Base-by-base conservation (phyloP, 306 rosid species). In the Acacia confusa region DNA sequence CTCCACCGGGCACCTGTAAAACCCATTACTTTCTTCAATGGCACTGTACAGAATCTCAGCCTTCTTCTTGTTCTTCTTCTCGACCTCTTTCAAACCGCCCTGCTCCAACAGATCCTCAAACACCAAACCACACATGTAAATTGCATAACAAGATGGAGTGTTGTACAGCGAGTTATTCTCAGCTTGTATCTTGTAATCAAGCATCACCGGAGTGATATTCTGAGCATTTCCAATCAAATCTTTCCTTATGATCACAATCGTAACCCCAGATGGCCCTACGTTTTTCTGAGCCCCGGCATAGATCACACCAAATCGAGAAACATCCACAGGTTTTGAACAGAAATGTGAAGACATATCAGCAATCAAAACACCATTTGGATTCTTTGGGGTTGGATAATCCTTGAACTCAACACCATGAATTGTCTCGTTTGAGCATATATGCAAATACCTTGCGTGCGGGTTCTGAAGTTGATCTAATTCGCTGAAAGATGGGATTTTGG, bases 261-360 rank as follows among this genome's bases (percentile, higher is more conserved):
- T 90, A 17, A 93, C 99, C 45, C 99, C 99, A 17, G 99, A 88
- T 2, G 98, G 99, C 0, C 98, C 98, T 48, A 95, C 98, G 34
- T 95, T 95, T 82, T 95, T 95, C 93, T 95, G 98, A 0, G 98
- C 99, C 3, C 99, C 99, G 0, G 98, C 99, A 63, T 95, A 93
- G 60, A 95, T 93, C 50, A 90, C 72, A 8, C 99, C 98, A 15
- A 95, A 95, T 16, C 80, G 92, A 0, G 98, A 92, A 38, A 95
- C 90, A 76, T 95, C 97, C 34, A 93, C 98, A 1, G 99, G 94
- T 71, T 95, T 95, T 1, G 99, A 93, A 76, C 99, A 93, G 78
- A 95, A 95, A 84, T 95, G 93, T 0, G 99, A 95, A 22, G 99
- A 95, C 98, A 95, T 95, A 60, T 95, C 99, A 50, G 97, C 98